Evolutionary conservation across 345 rosid genomes (phyloP), one percentile per base, ranked within the genome.

Genomic region (Murraya koenigii): DNA sequence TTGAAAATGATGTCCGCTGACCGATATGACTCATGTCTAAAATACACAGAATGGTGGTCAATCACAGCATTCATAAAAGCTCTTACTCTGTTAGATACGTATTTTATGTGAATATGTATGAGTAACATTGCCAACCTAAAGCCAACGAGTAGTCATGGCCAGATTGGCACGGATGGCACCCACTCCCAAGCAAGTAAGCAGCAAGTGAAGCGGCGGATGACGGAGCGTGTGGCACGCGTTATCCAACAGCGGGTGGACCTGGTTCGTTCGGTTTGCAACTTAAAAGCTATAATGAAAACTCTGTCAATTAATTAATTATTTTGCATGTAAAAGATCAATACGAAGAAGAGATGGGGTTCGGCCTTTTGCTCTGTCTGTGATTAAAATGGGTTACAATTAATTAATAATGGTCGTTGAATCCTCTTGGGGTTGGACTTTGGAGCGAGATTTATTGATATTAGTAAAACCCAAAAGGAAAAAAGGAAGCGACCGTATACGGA

Each of bases 401-500:
- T 52, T 44, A 44, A 52, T 52, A 52, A 52, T 17, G 56, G 22
- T 0, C 17, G 56, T 0, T 52, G 56, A 19, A 19, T 52, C 56
- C 6, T 52, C 49, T 13, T 13, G n/a, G n/a, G n/a, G n/a, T n/a
- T n/a, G 49, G 49, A 13, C 17, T 44, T 44, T 3, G 49, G 56
- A 5, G 56, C 1, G 56, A 52, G 56, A 44, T 52, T 52, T 52
- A 17, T 49, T 52, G 56, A 52, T 15, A 17, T 17, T 19, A 6
- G 22, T 17, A 52, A 52, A 17, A 52, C 56, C 49, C 17, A 13
- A 13, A 6, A 61, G 60, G 23, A 11, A 52, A 6, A 52, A 52
- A 38, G 26, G 26, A 11, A 39, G 15, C 47, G 85, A 75, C 90
- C 90, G 95, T 91, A 89, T 89, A 91, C 91, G 95, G 93, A 89